Base-by-base conservation (phyloP, 1,284 basidiomycete species). In the Ustilago bromivora region DNA sequence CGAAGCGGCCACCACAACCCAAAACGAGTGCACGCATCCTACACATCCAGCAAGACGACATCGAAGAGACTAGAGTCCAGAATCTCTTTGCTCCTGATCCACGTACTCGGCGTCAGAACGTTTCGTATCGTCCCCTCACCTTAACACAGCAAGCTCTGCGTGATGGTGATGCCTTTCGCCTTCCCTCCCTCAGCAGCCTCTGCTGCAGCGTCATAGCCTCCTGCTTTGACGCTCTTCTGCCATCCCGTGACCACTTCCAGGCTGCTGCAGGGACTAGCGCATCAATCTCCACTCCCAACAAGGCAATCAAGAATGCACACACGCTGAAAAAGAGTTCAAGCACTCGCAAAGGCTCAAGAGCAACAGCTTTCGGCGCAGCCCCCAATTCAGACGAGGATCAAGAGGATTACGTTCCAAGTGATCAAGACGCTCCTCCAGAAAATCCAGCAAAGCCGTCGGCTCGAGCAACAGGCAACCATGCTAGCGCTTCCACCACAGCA, bases 371-470 rank as follows among this genome's bases (percentile, higher is more conserved):
- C 19, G 74, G 74, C n/a, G 61, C 69, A 32, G 47, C 61, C 9
- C 74, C 66, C 13, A 62, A 70, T 23, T 76, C 61, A 43, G 68
- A 72, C 19, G 60, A 72, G 2, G 69, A 72, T 13, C 59, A 71
- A 51, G 31, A 65, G 6, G 74, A 76, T 40, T 76, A 76, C 23
- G 57, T 76, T 3, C 69, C 69, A 8, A 68, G 65, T 23, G 74
- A 54, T 7, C 59, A 75, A 8, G 38, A 31, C 11, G n/a, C 17
- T 12, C 8, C 46, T 7, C 19, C 49, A 15, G 2, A 28, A 8
- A 43, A 23, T 10, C 19, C 49, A 15, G 2, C 34, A 8, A 43
- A 23, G 4, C 6, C 51, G 0, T 15, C 40, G 1, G 35, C 61
- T 23, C 54, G 60, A 38, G 65, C 71, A 3, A 61, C 58, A 13